Conservation (phyloP, 2,329 filamentous ascomycete genomes). For the Colletotrichum chlorophyti region DNA sequence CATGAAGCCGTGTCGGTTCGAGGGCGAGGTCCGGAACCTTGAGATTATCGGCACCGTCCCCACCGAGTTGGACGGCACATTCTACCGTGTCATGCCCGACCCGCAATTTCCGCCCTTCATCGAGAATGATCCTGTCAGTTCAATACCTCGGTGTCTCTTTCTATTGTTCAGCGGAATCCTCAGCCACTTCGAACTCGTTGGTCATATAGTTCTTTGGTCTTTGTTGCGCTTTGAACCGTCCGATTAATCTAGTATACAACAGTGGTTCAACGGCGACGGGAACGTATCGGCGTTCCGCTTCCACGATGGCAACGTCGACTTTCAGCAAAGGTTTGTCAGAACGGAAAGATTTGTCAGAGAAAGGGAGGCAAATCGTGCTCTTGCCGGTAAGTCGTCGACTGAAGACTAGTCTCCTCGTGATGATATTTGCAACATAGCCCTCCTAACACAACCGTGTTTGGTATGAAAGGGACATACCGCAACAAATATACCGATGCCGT, state of each 20-base stretch:
- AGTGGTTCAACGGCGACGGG: constrained; percentile 48
- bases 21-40: constrained; percentile 27
- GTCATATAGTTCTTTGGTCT: too few relatives aligned
- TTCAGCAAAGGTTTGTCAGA: constrained; percentile 44
- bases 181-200: too few relatives aligned
- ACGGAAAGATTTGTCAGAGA: constrained; percentile 49
- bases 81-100: constrained; percentile 48
- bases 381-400: neutral
- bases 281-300: constrained; percentile 45
- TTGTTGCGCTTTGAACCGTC: too few relatives aligned
- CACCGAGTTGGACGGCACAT: constrained; percentile 32
- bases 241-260: too few relatives aligned
- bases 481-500: constrained; percentile 45
- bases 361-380: constrained; percentile 39
- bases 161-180: too few relatives aligned
- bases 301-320: constrained; percentile 39
- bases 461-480: constrained; percentile 44
- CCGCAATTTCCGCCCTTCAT: constrained; percentile 41
- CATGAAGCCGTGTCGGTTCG: constrained; percentile 26
- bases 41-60: constrained; percentile 33
- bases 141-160: too few relatives aligned
- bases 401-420: too few relatives aligned
- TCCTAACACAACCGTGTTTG: constrained; percentile 36
- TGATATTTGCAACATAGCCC: too few relatives aligned
- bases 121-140: constrained; percentile 14